Base-by-base conservation (phyloP, 148 eudicot genomes). In the Heliosperma pusillum region DNA sequence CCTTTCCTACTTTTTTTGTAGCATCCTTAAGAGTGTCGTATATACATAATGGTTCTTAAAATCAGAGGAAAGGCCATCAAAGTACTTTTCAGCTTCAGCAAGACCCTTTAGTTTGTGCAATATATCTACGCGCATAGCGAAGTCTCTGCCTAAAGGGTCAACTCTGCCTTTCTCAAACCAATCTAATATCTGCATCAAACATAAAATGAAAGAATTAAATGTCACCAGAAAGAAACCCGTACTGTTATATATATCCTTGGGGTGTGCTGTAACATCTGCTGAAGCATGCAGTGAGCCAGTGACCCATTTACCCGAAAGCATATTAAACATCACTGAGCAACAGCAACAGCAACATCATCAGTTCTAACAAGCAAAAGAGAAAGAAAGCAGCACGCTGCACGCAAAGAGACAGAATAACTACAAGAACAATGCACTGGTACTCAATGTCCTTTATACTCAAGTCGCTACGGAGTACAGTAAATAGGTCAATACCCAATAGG, bases 71-170 rank as follows among this genome's bases (percentile, higher is more conserved):
- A 91, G 88, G 76, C 69, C 68, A 65, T 65, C 82, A 66, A 91
- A 93, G 86, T 81, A 91, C 73, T 81, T 84, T 66, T 93, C 97
- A 27, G 90, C 95, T 78, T 83, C 89, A 30, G 52, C 71, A 53
- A 89, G 62, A 21, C 93, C 97, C 67, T 78, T 75, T 19, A 62
- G 83, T 77, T 88, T 91, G 50, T 78, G 79, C 30, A 87, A 69
- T 30, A 89, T 88, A 79, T 79, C 88, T 80, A 93, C 66, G 36
- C 82, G 87, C 10, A 85, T 26, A 5, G 91, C 85, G 59, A 70
- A 59, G 33, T 93, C 88, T n/a, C 52, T 21, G 19, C 50, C 12
- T 9, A 85, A 74, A 52, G 71, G 73, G 74, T 80, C 81, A 16
- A 7, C 70, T 76, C 22, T 81, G 58, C 61, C 82, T 78, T 80